Conservation (phyloP, 2,329 filamentous ascomycete genomes). For the Trichoderma sp. region DNA sequence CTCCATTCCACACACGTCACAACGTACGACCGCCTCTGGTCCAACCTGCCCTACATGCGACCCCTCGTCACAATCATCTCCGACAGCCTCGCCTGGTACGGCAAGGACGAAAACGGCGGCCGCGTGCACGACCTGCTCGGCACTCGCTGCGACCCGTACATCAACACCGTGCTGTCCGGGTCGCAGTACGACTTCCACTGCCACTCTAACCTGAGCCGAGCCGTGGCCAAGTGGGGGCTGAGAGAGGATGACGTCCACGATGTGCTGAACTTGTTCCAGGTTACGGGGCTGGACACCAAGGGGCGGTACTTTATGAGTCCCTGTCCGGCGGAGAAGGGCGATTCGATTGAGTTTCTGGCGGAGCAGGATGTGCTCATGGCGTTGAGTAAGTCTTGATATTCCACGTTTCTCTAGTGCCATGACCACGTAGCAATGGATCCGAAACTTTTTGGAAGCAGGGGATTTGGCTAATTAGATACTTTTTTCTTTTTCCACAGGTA, state of each 20-base stretch:
- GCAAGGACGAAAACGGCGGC: constrained; percentile 63
- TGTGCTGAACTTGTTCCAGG: constrained; percentile 84
- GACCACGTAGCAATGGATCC: not conserved
- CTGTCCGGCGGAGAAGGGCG: constrained; percentile 55
- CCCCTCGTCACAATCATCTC: constrained; percentile 70
- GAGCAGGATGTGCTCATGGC: constrained; percentile 73
- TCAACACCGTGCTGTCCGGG: constrained; percentile 72
- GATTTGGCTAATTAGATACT: not conserved
- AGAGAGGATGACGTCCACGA: constrained; percentile 78
- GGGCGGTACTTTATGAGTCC: constrained; percentile 77
- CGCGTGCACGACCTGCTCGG: constrained; percentile 77
- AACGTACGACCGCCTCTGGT: constrained; percentile 75
- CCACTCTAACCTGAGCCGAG: constrained; percentile 77
- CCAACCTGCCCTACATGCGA: constrained; percentile 72
- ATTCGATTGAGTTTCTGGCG: constrained; percentile 75
- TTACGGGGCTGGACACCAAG: constrained; percentile 71
- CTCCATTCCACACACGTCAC: constrained; percentile 75
- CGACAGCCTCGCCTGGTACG: constrained; percentile 67
- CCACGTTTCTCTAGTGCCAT: not conserved
- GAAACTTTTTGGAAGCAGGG: not conserved
- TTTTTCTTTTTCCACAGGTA: constrained; percentile 43
- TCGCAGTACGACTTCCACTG: constrained; percentile 78
- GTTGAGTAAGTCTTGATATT: constrained; percentile 44
- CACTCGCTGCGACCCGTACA: constrained; percentile 82
- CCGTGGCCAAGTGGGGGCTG: constrained; percentile 68